phyloP scores from a whole-genome alignment of 2,329 filamentous ascomycete species.

The Penicillium sp. region DNA sequence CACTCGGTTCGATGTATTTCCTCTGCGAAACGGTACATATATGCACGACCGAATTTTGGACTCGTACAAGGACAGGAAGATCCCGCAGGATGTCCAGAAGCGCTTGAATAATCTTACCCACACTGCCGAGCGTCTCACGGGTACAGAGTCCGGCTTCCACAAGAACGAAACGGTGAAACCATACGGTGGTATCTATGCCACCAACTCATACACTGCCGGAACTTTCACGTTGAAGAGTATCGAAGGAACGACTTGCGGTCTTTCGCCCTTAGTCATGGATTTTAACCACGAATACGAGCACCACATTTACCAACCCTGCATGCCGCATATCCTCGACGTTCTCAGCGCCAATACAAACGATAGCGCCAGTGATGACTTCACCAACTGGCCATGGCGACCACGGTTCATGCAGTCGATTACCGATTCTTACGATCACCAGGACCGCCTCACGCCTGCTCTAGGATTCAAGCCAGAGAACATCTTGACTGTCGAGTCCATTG shows the following conservation, averaged over 20 bases:
- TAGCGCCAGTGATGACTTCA: conserved; percentile 21
- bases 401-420: conserved; percentile 33
- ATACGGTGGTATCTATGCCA: conserved; percentile 43
- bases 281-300: conserved; percentile 43
- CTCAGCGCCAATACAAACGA: conserved; percentile 20
- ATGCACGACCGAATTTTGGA: conserved; percentile 34
- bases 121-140: conserved; percentile 25
- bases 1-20: conserved; percentile 48
- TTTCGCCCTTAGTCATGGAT: conserved; percentile 41
- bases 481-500: conserved; percentile 20
- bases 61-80: conserved; percentile 31
- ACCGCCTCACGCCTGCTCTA: conserved; percentile 23
- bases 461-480: conserved; percentile 25
- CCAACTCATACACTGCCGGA: conserved; percentile 41
- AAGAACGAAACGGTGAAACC: conserved; percentile 17
- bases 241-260: conserved; percentile 41
- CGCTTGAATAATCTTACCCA: conserved; percentile 26
- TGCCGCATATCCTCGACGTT: conserved; percentile 35
- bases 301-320: conserved; percentile 46
- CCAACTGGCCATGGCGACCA: conserved; percentile 28
- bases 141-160: conserved; percentile 21
- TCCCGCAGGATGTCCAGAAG: conserved; percentile 31
- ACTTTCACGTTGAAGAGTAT: conserved; percentile 48
- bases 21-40: conserved; percentile 40
- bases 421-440: conserved; percentile 29